Conservation (phyloP, 1,284 basidiomycete genomes). For the Mrakiaceae sp. region DNA sequence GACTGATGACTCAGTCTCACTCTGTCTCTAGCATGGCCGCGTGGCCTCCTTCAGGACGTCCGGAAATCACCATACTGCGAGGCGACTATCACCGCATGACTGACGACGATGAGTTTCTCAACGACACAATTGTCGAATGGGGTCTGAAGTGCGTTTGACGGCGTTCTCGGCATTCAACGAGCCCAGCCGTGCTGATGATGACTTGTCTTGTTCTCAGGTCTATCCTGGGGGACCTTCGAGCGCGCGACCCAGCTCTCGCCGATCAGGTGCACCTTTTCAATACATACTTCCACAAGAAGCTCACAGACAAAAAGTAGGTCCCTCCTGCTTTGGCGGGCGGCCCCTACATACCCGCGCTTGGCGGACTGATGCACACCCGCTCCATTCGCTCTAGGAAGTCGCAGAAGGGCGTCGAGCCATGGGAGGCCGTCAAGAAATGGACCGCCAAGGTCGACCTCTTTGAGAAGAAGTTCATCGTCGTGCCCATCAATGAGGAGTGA, state of each 20-base stretch:
- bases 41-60: slow-evolving; percentile 56
- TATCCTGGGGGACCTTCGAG: too few species aligned
- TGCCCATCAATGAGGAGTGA: slow-evolving; percentile 94
- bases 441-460: slow-evolving; percentile 80
- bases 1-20: too few species aligned
- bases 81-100: slow-evolving; percentile 63
- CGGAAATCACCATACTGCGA: slow-evolving; percentile 63
- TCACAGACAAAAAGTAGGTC: slow-evolving; percentile 60
- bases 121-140: slow-evolving; percentile 93
- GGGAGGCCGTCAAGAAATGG: slow-evolving; percentile 84
- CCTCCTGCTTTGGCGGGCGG: neutral
- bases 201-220: too few species aligned
- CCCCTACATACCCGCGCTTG: neutral
- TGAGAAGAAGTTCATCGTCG: slow-evolving; percentile 77
- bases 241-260: slow-evolving; percentile 46
- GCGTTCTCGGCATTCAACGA: too few species aligned
- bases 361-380: neutral
- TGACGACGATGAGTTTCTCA: slow-evolving; percentile 65
- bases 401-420: slow-evolving; percentile 36
- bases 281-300: slow-evolving; percentile 93
- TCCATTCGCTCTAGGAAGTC: slow-evolving; percentile 6
- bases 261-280: slow-evolving; percentile 82
- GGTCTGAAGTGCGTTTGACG: slow-evolving; percentile 61
- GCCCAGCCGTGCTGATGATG: too few species aligned
- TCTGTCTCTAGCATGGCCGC: slow-evolving; percentile 50